Evolutionary conservation across 306 rosid genomes (phyloP), one percentile per base, ranked within the genome.

Genomic region (Phaseolus lunatus): DNA sequence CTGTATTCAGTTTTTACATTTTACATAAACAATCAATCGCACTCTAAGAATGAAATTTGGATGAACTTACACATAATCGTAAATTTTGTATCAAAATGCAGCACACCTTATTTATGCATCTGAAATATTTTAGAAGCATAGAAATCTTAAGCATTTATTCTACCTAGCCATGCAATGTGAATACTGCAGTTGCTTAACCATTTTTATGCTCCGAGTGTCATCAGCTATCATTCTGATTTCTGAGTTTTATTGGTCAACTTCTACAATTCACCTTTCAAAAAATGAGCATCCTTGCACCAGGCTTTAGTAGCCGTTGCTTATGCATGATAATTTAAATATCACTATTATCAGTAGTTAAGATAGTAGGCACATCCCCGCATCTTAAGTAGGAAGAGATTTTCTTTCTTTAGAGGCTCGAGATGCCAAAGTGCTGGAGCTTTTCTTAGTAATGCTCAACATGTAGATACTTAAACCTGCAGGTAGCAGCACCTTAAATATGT

Each of bases 221-320:
- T 44, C 10, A 50, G 74, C 12, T 76, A 23, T 76, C 66, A 24
- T 50, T 65, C 56, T 35, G 66, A 52, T 66, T 76, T 75, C 50
- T 23, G 31, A 16, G 15, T 56, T 48, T 75, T 64, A 49, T 35
- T 31, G 45, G 67, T 62, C 15, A 31, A n/a, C 45, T 63, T 63
- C 48, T 33, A 22, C 69, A 35, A 63, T 33, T 23, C 26, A 35
- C 48, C 70, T 11, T 29, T 59, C 67, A 62, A 62, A 22, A 62
- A 15, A 33, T 62, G 68, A 8, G 68, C 44, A 33, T 33, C 14
- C 19, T 15, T 59, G 41, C 23, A 7, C 23, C 43, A 3, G 22
- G 5, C 67, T 61, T 31, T 62, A n/a, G 11, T 62, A 33, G 47
- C 24, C 15, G 3, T 62, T 29, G 67, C 33, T 33, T 10, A 18